phyloP scores from a whole-genome alignment of 192 early-diverging fungal genomes.

The Backusella tuberculispora region DNA sequence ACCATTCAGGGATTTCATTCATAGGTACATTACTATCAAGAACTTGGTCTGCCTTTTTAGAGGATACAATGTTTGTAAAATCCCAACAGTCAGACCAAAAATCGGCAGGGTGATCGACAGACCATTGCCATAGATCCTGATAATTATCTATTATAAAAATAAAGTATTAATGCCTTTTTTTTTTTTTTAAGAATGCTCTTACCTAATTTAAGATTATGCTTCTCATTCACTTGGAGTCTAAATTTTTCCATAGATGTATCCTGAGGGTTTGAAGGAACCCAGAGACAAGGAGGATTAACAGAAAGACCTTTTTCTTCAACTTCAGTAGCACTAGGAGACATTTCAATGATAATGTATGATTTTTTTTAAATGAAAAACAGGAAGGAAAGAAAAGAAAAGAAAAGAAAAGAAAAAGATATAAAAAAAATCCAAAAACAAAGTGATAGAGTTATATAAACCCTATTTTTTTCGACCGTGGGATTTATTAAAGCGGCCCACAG shows the following conservation, averaged over 20 bases:
- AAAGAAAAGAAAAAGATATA: neutral
- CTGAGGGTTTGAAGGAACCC: conserved; percentile 61
- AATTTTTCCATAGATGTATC: conserved; percentile 75
- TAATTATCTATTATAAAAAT: conserved; percentile 56
- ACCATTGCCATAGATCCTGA: conserved; percentile 84
- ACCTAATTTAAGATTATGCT: conserved; percentile 64
- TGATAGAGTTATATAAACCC: neutral
- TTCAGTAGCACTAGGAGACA: neutral
- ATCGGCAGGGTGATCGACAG: conserved; percentile 66
- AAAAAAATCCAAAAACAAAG: neutral
- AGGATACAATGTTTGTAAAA: conserved; percentile 63
- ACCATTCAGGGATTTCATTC: conserved; percentile 92
- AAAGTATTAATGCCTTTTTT: neutral
- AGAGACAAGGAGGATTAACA: conserved; percentile 54
- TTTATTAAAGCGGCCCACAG: conserved; percentile 11
- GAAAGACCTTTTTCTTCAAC: neutral
- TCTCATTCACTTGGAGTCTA: conserved; percentile 70
- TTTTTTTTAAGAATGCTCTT: conserved; percentile 19
- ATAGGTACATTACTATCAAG: conserved; percentile 76
- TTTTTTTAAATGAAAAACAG: neutral
- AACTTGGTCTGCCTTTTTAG: conserved; percentile 47
- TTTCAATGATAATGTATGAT: conserved; percentile 1
- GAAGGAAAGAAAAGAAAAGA: neutral
- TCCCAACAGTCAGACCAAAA: conserved; percentile 94
- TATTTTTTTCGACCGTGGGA: conserved; percentile 22